Evolutionary conservation across 202 grass and related monocot genomes (phyloP), one percentile per base, ranked within the genome.

Genomic region (Hordeum pubiflorum): DNA sequence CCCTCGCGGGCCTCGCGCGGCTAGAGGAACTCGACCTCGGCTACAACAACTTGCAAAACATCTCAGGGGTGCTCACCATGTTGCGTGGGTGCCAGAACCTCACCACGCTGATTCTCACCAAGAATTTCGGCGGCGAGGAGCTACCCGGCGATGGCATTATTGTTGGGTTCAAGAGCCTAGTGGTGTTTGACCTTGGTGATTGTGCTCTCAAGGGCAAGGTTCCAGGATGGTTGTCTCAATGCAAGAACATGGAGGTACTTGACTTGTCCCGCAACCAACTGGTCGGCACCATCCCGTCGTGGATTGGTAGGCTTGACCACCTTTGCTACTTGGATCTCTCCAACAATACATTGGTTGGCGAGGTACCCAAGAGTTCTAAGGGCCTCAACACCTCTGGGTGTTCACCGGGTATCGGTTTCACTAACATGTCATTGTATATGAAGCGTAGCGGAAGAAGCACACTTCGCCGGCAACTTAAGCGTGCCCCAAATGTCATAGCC

Each of bases 251-350:
- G 82, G 86, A 97, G 61, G 93, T 97, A 20, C 84, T 97, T 52
- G 93, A 97, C 87, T 80, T 97, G 86, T 97, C 93, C 4, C 93
- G 91, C 91, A 97, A 97, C 78, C 70, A 75, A 7, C 65, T 97
- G 78, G 44, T 17, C 14, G 44, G 44, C 14, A 17, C 44, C 44
- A 17, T 50, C 14, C 44, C 14, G 5, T 50, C 44, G 14, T 50
- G 44, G 44, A 17, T 50, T 17, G 44, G 14, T 17, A 50, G 44
- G 14, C 44, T 50, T 6, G 44, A 17, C 5, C 44, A 50, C 14
- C 44, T 50, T 50, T 50, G 44, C 44, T 50, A 50, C 44, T 17
- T 50, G 44, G 44, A 50, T 50, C 44, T 50, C 44, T 50, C 44
- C 44, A 50, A 50, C 44, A 50, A 50, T 50, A 50, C 44, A 6